These are phyloP conservation scores for Astrothelium subdiscretum DNA, from an alignment of 495 filamentous ascomycete genomes.

Conservation along the genomic window DNA sequence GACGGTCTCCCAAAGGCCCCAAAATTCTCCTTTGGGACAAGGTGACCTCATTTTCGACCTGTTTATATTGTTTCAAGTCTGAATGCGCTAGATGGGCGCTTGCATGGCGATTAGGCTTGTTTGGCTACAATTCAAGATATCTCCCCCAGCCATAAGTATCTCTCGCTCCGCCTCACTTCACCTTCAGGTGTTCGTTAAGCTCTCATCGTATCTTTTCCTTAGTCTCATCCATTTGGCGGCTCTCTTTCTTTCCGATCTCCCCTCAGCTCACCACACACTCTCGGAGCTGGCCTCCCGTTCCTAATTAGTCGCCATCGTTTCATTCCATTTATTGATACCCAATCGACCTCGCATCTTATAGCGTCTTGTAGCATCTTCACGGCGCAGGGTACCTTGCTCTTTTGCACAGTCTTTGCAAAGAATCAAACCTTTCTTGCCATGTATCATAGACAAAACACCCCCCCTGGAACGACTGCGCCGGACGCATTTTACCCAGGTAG, in stretches of 20 bases:
- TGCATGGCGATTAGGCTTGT: not conserved
- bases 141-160: slow-evolving; percentile 1
- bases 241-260: not conserved
- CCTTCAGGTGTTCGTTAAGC: not conserved
- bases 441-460: slow-evolving; percentile 27
- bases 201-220: not conserved
- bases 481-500: slow-evolving; percentile 20
- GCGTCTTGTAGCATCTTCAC: not conserved
- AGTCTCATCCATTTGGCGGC: not conserved
- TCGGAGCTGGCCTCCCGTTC: slow-evolving; percentile 2
- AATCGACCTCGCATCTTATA: not conserved
- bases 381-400: not conserved
- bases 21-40: not conserved
- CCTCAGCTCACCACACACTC: not conserved
- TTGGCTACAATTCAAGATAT: not conserved
- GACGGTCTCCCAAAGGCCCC: not conserved
- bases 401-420: not conserved
- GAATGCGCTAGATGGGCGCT: not conserved
- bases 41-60: not conserved
- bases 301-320: not conserved
- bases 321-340: not conserved
- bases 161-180: slow-evolving; percentile 1
- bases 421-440: slow-evolving; percentile 6
- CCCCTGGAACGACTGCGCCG: slow-evolving; percentile 16
- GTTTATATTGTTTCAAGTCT: not conserved